phyloP scores from a whole-genome alignment of 495 filamentous ascomycete genomes.

The Aspergillus biplanus region DNA sequence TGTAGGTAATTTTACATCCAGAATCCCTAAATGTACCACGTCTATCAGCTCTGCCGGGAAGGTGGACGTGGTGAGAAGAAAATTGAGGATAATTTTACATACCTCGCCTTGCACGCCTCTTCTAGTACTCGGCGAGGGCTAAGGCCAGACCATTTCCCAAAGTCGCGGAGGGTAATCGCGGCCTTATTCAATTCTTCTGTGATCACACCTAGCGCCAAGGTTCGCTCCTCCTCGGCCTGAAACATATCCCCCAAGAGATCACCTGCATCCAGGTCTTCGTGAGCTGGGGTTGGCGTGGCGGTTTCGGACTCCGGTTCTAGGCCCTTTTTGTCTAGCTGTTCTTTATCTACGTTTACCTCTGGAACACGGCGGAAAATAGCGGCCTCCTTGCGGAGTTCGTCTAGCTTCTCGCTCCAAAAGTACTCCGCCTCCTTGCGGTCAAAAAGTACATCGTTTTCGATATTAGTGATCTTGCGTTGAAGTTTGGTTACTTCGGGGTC shows the following conservation, averaged over 20 bases:
- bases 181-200: conserved; percentile 30
- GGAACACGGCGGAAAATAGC: conserved; percentile 38
- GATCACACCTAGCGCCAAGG: conserved; percentile 26
- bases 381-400: conserved; percentile 66
- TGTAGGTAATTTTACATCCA: conserved; percentile 63
- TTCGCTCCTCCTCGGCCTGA: conserved; percentile 57
- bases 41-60: conserved; percentile 1
- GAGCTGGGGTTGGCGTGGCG: conserved; percentile 51
- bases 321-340: conserved; percentile 50
- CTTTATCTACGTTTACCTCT: conserved; percentile 26
- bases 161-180: conserved; percentile 68
- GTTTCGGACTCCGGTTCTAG: conserved; percentile 53
- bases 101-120: conserved; percentile 85
- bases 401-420: conserved; percentile 69
- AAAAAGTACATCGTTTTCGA: conserved; percentile 86
- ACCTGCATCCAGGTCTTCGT: conserved; percentile 55
- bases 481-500: conserved; percentile 63
- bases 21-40: conserved; percentile 58
- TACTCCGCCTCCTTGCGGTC: conserved; percentile 76
- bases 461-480: conserved; percentile 69
- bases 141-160: conserved; percentile 77
- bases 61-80: too few relatives aligned
- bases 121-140: conserved; percentile 75
- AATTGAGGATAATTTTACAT: conserved; percentile 23
- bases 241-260: conserved; percentile 74